Evolutionary conservation across 2,329 filamentous ascomycete genomes (phyloP), one percentile per base, ranked within the genome.

Genomic region (Venturia nashicola): DNA sequence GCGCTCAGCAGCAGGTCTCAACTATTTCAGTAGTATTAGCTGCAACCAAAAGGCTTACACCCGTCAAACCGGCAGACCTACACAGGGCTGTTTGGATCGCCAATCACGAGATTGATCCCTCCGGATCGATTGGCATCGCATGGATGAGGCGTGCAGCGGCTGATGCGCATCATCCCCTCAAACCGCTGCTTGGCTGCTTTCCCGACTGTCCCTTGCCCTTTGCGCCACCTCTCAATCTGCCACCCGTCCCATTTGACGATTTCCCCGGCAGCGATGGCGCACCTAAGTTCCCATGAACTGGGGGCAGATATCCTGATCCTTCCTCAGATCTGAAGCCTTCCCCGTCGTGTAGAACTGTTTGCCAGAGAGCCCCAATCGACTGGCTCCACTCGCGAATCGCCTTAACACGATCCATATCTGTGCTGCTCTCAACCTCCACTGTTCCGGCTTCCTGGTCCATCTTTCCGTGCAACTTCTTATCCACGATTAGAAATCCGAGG

Each of bases 401-500:
- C 64, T 82, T 79, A 66, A 91, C 80, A 67, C 91, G 88, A 72
- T 89, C 87, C 57, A 83, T 82, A 75, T 96, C 91, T 57, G 83
- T 86, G 63, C 82, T 80, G 65, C 86, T 88, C 66, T 87, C 85
- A 66, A 97, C 90, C 75, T 91, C 86, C 27, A 99, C 86, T 0
- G 86, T 89, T 59, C 93, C 91, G 65, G 84, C 83, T 75, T 91
- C 86, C 77, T 97, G 90, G 76, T 99, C 89, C 71, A 99, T 93
- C 75, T 88, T 89, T 67, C 91, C 94, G 61, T 86, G 82, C 68
- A 99, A 86, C 73, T 91, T 90, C 71, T 89, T 87, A 73, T 96
- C 91, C 66, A 97, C 84, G 67, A 99, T 97, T 62, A 97, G 80
- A 76, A 92, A 96, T 59, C 91, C 88, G n/a, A 97, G 79, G 67